Percentiles rank a stretch among this genome's conserved stretches.
Evolutionary conservation across 2,329 filamentous ascomycete genomes (phyloP).

Genomic region (Pseudogymnoascus destructans): DNA sequence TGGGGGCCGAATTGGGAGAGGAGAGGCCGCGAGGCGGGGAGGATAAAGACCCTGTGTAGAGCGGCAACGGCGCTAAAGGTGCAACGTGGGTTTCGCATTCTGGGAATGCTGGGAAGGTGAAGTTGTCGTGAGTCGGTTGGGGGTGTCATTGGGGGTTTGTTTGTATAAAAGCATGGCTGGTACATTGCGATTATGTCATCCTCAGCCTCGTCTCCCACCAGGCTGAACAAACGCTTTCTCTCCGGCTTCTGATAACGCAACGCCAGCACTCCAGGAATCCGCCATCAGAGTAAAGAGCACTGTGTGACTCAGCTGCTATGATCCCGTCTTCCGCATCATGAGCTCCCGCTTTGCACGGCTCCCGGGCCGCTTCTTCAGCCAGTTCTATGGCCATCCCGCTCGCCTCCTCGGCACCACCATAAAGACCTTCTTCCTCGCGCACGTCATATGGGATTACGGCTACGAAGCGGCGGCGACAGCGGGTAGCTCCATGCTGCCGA

Average conservation of each 20-base stretch:
- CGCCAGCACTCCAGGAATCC: background rate
- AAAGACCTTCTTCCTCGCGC: slow-evolving; percentile 35
- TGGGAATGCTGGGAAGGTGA: slow-evolving; percentile 1
- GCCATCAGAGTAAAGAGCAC: background rate
- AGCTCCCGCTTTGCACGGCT: background rate
- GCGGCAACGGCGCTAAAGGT: slow-evolving; percentile 34
- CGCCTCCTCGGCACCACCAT: slow-evolving; percentile 34
- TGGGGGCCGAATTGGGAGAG: slow-evolving; percentile 17
- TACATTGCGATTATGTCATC: background rate
- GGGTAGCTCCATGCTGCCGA: slow-evolving; percentile 85
- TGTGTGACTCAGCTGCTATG: background rate
- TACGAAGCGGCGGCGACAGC: slow-evolving; percentile 45
- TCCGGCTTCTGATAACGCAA: background rate
- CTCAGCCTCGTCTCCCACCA: background rate
- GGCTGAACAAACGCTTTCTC: background rate
- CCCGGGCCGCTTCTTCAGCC: background rate
- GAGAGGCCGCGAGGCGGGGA: slow-evolving; percentile 25
- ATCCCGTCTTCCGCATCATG: background rate
- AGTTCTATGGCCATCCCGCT: slow-evolving; percentile 16
- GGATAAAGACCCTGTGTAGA: slow-evolving; percentile 36
- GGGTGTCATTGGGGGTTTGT: background rate
- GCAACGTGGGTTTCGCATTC: slow-evolving; percentile 20
- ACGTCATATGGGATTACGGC: slow-evolving; percentile 47
- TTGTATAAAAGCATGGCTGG: background rate
- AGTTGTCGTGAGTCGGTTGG: background rate